A percentile compares a stretch with the other conserved stretches of the same genome.
phyloP scores from a whole-genome alignment of 73 alveolate species.

The Paramecium bursaria region DNA sequence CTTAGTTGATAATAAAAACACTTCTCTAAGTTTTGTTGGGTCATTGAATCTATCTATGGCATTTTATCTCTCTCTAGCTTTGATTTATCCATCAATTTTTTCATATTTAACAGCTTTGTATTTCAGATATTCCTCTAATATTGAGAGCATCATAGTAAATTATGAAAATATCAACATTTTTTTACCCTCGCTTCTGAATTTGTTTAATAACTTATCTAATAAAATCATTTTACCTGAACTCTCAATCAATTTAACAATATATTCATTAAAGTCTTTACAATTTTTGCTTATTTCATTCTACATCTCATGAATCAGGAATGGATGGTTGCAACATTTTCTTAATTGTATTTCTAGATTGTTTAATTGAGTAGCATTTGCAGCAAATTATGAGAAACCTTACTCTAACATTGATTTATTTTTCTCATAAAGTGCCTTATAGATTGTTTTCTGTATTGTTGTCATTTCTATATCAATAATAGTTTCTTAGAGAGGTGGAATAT shows the following conservation, averaged over 20 bases:
- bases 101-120: conserved; percentile 84
- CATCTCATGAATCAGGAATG: conserved; percentile 87
- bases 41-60: conserved; percentile 96
- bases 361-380: conserved; percentile 78
- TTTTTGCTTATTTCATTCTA: conserved; percentile 80
- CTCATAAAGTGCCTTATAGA: conserved; percentile 91
- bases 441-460: conserved; percentile 85
- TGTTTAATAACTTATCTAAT: conserved; percentile 85
- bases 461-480: conserved; percentile 95
- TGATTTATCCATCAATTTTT: conserved; percentile 95
- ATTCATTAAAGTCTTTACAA: conserved; percentile 71
- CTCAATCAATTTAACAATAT: conserved; percentile 78
- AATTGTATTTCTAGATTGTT: conserved; percentile 89
- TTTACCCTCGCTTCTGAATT: conserved; percentile 84
- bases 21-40: conserved; percentile 88
- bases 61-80: conserved; percentile 91
- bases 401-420: conserved; percentile 81
- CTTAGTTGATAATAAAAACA: conserved; percentile 94
- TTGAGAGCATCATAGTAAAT: conserved; percentile 93
- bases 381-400: conserved; percentile 75
- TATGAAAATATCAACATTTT: conserved; percentile 97
- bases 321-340: conserved; percentile 98
- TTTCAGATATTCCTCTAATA: conserved; percentile 89
- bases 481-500: conserved; percentile 94
- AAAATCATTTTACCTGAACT: conserved; percentile 90